These are phyloP conservation scores for Linum usitatissimum DNA, from an alignment of 345 rosid species.

Conservation along the genomic window DNA sequence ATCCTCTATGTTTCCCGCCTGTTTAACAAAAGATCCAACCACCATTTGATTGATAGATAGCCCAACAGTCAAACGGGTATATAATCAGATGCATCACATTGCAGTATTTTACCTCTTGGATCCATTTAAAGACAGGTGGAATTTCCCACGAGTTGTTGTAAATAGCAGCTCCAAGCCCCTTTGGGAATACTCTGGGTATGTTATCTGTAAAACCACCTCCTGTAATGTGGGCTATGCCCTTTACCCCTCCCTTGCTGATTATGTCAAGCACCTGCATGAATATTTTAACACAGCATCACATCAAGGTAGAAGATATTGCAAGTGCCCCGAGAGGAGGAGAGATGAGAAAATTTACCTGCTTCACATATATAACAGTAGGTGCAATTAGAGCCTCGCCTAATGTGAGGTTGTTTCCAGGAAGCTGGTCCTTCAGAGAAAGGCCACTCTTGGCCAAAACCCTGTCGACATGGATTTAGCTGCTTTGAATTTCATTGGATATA, in stretches of 20 bases:
- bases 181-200: conserved; percentile 73
- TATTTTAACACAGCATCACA: neutral
- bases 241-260: conserved; percentile 71
- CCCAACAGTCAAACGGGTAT: no score
- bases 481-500: no score
- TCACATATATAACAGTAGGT: conserved; percentile 81
- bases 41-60: neutral
- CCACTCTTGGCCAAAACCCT: conserved; percentile 67
- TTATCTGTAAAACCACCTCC: conserved; percentile 95
- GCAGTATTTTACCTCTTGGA: conserved; percentile 52
- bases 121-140: conserved; percentile 72
- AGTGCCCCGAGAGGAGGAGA: no score
- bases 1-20: conserved; percentile 76
- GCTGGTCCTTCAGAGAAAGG: conserved; percentile 48
- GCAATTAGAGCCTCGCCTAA: conserved; percentile 90
- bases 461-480: conserved; percentile 2
- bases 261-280: conserved; percentile 56
- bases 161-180: conserved; percentile 69
- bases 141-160: conserved; percentile 58
- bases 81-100: neutral
- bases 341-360: conserved; percentile 45
- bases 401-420: conserved; percentile 52
- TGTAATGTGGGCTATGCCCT: conserved; percentile 81
- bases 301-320: no score
- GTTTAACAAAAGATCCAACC: neutral